Evolutionary conservation across 352 stramenopile genomes (phyloP), one percentile per base, ranked within the genome.

Genomic region (Globisporangium orthogonon): DNA sequence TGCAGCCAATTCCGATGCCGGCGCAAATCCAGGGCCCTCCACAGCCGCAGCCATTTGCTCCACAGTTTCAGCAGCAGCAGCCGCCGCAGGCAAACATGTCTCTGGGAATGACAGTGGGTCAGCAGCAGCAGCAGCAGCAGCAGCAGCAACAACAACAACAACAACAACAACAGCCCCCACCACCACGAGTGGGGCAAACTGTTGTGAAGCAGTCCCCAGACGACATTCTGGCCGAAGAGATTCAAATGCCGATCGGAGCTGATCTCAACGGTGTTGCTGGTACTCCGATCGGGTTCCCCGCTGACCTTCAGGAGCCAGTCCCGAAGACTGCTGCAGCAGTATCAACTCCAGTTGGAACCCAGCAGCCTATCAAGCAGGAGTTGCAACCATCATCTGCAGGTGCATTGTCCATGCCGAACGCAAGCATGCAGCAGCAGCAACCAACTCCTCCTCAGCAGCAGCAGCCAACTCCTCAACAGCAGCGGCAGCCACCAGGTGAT

Each of bases 241-340:
- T 68, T 30, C 67, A 75, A 62, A 62, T 69, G 31, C 50, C 63
- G 35, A 65, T 63, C 14, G 43, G 31, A n/a, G 31, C 60, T 23
- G 50, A 39, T 7, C 30, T 52, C 2, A 29, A n/a, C 29, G 59
- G 45, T 31, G 63, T 67, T 37, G 60, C 58, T 13, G 73, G 64
- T 46, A 79, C 77, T 33, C 74, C 76, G 4, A 48, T 86, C 45
- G 76, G 82, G 56, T 84, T 86, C 71, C 76, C 76, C 41, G 73
- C 77, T 62, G 73, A 86, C 40, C 65, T 86, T 13, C 72, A 87
- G 62, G 72, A 76, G 23, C 69, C 62, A 50, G 60, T 61, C 0
- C 54, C 72, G 39, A 50, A 57, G 13, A 64, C 49, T 23, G 55
- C 75, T 7, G 3, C 33, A 23, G 7, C 15, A 40, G 31, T 7